Evolutionary conservation across 1,284 basidiomycete species (phyloP).

Genomic region (Trichosporon sp.): DNA sequence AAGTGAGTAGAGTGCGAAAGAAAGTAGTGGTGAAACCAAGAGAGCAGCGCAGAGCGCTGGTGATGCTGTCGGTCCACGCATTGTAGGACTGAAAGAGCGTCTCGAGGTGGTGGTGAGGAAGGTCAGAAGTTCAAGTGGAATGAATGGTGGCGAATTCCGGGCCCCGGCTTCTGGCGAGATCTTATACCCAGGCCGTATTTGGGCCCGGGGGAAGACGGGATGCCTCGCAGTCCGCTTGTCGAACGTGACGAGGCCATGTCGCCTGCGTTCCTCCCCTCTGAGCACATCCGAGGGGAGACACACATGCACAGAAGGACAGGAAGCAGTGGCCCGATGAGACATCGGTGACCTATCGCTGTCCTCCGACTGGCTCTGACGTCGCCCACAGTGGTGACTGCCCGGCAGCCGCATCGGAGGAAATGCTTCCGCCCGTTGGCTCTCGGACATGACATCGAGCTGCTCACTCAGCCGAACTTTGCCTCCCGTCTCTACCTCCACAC

Average conservation of each 20-base stretch:
- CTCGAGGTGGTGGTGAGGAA: neutral
- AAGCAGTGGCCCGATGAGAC: neutral
- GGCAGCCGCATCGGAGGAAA: neutral
- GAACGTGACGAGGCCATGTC: too few species aligned
- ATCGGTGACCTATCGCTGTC: neutral
- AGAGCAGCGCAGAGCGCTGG: neutral
- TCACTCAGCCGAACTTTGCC: neutral
- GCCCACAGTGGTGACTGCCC: neutral
- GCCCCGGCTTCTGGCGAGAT: neutral
- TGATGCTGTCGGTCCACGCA: neutral
- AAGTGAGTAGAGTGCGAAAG: neutral
- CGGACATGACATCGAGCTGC: neutral
- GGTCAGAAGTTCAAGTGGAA: neutral
- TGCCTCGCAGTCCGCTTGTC: neutral
- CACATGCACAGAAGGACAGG: neutral
- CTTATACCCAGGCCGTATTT: neutral
- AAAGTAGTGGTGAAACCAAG: neutral
- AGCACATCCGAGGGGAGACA: neutral
- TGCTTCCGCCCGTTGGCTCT: neutral
- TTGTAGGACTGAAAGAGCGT: neutral
- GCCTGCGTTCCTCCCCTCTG: neutral
- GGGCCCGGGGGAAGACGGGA: neutral
- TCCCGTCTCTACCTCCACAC: neutral
- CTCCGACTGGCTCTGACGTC: neutral
- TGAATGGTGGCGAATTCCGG: conserved; percentile 1